Evolutionary conservation across 371 early-diverging fungal genomes (phyloP).

Genomic region (Mucor mucedo): DNA sequence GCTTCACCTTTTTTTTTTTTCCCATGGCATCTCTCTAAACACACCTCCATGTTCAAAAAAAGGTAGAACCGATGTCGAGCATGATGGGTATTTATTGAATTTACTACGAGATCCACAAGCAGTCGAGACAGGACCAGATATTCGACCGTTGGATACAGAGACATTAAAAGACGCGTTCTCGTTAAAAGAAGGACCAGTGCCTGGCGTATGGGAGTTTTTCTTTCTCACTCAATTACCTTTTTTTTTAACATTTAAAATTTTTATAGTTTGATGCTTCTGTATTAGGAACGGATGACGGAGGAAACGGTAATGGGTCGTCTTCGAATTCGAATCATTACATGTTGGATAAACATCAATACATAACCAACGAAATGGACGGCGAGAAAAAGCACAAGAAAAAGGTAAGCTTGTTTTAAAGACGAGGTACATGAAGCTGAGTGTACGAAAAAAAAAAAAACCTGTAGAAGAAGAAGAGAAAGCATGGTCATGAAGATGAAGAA

Average conservation of each 20-base stretch:
- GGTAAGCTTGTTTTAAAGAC: slow-evolving; percentile 35
- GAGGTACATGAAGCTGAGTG: too few species aligned
- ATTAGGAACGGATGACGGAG: slow-evolving; percentile 55
- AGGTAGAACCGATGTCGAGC: slow-evolving; percentile 48
- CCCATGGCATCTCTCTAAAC: too few species aligned
- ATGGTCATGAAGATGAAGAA: slow-evolving; percentile 64
- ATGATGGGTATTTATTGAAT: slow-evolving; percentile 48
- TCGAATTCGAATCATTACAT: neutral
- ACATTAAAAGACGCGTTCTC: slow-evolving; percentile 57
- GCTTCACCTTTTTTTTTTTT: neutral
- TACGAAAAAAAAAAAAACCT: neutral
- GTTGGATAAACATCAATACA: slow-evolving; percentile 3
- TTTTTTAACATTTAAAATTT: neutral
- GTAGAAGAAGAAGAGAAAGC: slow-evolving; percentile 72
- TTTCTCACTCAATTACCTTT: neutral
- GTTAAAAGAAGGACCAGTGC: slow-evolving; percentile 61
- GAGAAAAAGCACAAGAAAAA: slow-evolving; percentile 68
- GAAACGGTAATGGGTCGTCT: slow-evolving; percentile 1
- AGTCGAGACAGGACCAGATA: slow-evolving; percentile 38
- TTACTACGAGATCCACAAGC: slow-evolving; percentile 51
- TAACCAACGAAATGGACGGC: slow-evolving; percentile 42
- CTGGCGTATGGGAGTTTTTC: slow-evolving; percentile 49
- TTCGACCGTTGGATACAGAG: slow-evolving; percentile 46
- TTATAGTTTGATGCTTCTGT: slow-evolving; percentile 63
- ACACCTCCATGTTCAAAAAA: neutral